Evolutionary conservation across 2,329 filamentous ascomycete species (phyloP).

Genomic region (Hypocreales sp.): DNA sequence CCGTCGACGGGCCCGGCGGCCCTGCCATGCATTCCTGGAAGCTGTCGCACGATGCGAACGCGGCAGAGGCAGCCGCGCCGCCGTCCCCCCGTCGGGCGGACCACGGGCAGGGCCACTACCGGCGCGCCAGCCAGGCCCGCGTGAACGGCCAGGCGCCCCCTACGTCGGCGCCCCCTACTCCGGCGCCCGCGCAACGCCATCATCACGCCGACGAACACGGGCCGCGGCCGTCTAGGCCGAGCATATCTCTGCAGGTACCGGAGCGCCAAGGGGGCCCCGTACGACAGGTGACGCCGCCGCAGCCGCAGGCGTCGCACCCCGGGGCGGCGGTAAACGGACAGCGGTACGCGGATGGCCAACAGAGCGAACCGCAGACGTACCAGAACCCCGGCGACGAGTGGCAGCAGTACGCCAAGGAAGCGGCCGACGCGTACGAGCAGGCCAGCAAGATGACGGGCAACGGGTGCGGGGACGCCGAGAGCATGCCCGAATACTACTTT

Average conservation of each 20-base stretch:
- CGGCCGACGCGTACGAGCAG: constrained; percentile 7
- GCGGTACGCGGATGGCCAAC: constrained; percentile 1
- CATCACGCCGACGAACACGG: constrained; percentile 5
- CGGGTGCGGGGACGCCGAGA: constrained; percentile 3
- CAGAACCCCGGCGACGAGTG: constrained; percentile 2
- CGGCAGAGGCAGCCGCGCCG: constrained; percentile 15
- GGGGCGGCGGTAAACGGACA: constrained; percentile 35
- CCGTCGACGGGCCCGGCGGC: constrained; percentile 50
- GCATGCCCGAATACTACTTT: constrained; percentile 16
- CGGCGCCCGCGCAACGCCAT: constrained; percentile 4
- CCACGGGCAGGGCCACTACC: constrained; percentile 1
- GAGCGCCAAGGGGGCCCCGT: constrained; percentile 44
- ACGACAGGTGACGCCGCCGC: constrained; percentile 39
- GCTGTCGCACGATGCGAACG: constrained; percentile 30
- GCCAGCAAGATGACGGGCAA: constrained; percentile 1
- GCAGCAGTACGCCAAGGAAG: constrained; percentile 8
- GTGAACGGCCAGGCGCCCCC: background rate
- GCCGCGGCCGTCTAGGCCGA: constrained; percentile 17
- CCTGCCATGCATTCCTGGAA: constrained; percentile 43
- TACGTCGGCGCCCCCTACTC: background rate
- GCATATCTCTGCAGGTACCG: constrained; percentile 24
- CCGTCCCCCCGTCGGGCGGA: background rate
- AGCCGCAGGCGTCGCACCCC: constrained; percentile 22
- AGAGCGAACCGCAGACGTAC: background rate
- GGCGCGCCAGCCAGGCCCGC: background rate